Base-by-base conservation (phyloP, 1,139 yeast species). In the Hansenula lynferdii region DNA sequence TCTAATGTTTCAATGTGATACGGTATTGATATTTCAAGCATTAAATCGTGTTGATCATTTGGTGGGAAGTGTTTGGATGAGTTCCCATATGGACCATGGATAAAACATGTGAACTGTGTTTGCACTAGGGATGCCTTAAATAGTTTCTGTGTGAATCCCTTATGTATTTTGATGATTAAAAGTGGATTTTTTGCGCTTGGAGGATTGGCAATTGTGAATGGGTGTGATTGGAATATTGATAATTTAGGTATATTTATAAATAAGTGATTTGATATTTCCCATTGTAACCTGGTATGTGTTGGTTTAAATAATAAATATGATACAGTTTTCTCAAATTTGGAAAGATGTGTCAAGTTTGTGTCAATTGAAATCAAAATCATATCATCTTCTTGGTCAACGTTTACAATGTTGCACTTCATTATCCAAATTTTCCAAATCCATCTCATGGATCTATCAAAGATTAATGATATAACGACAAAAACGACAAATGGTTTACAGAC, bases 41-140 rank as follows among this genome's bases (percentile, higher is more conserved):
- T 12, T 19, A 24, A 18, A 18, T 31, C 28, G 3, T 16, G 19
- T 20, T 15, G 14, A 10, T 31, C 8, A 5, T 6, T 12, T n/a
- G 17, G 9, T 21, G 53, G 56, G 2, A 53, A 37, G 15, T 45
- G 43, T 3, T 23, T 25, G 16, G 42, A 41, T 1, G 56, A 48
- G 4, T 40, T 31, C 5, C 57, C 57, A 31, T 50, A 53, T 6
- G 57, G 56, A 8, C 56, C 57, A 42, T 51, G 46, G 12, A 53
- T 35, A n/a, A 51, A 25, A 28, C 56, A 50, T 1, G 42, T 42
- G 29, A 47, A 46, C n/a, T n/a, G 20, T 7, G 25, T 21, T 18
- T 37, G 34, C 8, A 20, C 28, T 12, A 38, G 32, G 2, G 43
- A 25, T n/a, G 26, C 11, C 2, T 25, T 5, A 12, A 38, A 44